Base-by-base conservation (phyloP, 495 filamentous ascomycete genomes). In the Choiromyces venosus region DNA sequence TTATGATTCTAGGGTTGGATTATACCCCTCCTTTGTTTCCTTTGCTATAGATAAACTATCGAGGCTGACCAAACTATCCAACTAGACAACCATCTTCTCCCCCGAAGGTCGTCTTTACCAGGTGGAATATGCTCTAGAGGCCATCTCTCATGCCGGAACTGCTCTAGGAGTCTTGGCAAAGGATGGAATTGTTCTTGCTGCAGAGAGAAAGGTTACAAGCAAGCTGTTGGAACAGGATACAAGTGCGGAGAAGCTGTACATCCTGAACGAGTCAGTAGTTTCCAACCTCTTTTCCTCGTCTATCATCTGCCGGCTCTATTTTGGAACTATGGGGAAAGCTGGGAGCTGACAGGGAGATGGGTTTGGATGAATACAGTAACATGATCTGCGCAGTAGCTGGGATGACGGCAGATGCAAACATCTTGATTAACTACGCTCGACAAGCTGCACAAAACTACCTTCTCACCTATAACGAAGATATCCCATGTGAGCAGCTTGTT, bases 371-470 rank as follows among this genome's bases (percentile, higher is more conserved):
- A 42, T 66, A 8, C 77, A 99, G 95, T 86, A 99, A 99, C 86
- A 98, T 98, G 96, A 98, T 99, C 83, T 97, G 94, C 86, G 95
- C 95, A 71, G 95, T 99, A 71, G 95, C 95, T 77, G 95, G 95
- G 85, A 97, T 98, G 95, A 98, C 93, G 67, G 94, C 95, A 82
- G 95, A 99, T 83, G 95, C 95, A 78, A 99, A 99, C 86, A 99
- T 99, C 84, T 91, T 99, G 79, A 98, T 99, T 90, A 98, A 98
- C 87, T 97, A 92, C 85, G 95, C 95, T 84, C 93, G 95, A 75
- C 93, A 96, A 88, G 90, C 91, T 80, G 96, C 95, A 73, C 95
- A 99, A 85, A 89, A 89, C 75, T 98, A 98, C 84, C 95, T 99
- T 82, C 89, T 95, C 71, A 99, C 95, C 74, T 99, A 98, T 89